Conservation (phyloP, 2,329 filamentous ascomycete genomes). For the Pseudogymnoascus sp. region DNA sequence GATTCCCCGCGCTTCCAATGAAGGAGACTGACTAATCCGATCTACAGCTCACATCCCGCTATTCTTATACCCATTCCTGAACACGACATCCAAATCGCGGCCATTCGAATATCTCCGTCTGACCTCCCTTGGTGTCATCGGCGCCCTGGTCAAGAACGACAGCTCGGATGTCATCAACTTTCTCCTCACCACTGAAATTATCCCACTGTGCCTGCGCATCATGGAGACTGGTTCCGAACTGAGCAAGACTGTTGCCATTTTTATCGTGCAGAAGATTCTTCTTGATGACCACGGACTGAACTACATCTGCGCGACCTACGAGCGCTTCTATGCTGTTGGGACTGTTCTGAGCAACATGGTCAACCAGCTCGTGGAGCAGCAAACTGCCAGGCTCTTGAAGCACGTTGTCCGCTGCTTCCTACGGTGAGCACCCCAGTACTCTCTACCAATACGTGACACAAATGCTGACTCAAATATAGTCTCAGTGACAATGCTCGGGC, state of each 20-base stretch:
- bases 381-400: constrained; percentile 91
- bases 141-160: constrained; percentile 96
- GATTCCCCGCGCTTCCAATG: not conserved
- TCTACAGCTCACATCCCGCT: constrained; percentile 86
- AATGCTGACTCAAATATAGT: constrained; percentile 38
- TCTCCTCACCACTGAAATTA: constrained; percentile 95
- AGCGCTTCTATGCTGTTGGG: constrained; percentile 95
- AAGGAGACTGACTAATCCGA: not conserved
- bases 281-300: constrained; percentile 93
- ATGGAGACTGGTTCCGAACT: constrained; percentile 99
- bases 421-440: constrained; percentile 49
- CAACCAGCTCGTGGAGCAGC: constrained; percentile 91
- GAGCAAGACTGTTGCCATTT: constrained; percentile 98
- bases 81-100: constrained; percentile 95
- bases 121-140: constrained; percentile 92
- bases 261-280: constrained; percentile 98
- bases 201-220: constrained; percentile 91
- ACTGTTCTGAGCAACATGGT: constrained; percentile 99
- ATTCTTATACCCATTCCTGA: constrained; percentile 96
- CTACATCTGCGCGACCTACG: constrained; percentile 98
- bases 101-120: constrained; percentile 96
- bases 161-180: constrained; percentile 99
- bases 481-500: constrained; percentile 94
- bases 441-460: not conserved
- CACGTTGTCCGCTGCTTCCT: constrained; percentile 97